Conservation (phyloP, 768 basidiomycete genomes). For the Artomyces pyxidatus region DNA sequence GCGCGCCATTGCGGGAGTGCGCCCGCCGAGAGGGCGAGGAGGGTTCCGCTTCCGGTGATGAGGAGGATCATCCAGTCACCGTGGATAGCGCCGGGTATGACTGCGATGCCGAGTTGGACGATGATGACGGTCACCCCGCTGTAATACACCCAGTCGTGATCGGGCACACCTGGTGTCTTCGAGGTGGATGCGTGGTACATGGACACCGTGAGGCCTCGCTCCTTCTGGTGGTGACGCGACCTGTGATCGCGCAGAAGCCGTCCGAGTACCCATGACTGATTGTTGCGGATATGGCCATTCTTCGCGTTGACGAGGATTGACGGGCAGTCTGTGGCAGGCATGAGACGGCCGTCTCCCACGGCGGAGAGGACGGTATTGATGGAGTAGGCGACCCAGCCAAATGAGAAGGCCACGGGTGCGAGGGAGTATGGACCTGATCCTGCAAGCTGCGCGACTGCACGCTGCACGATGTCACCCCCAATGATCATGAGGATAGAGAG, state of each 20-base stretch:
- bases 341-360: conserved; percentile 21
- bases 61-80: conserved; percentile 24
- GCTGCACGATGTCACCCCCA: conserved; percentile 26
- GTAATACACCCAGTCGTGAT: conserved; percentile 23
- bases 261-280: conserved; percentile 23
- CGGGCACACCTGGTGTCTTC: conserved; percentile 15
- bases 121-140: conserved; percentile 19
- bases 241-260: conserved; percentile 23
- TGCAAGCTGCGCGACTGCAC: conserved; percentile 24
- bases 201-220: conserved; percentile 16
- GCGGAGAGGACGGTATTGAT: conserved; percentile 19
- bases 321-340: conserved; percentile 21
- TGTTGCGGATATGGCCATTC: conserved; percentile 20
- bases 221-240: conserved; percentile 3
- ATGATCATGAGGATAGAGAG: conserved; percentile 24
- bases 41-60: conserved; percentile 22
- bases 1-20: conserved; percentile 24
- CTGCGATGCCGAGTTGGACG: conserved; percentile 23
- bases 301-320: conserved; percentile 17
- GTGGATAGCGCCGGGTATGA: conserved; percentile 19
- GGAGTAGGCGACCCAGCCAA: conserved; percentile 28
- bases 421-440: conserved; percentile 12
- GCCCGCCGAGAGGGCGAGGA: conserved; percentile 18
- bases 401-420: conserved; percentile 25
- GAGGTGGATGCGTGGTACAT: conserved; percentile 15